phyloP scores from a whole-genome alignment of 164 flowering plant genomes.

The Sedum album region DNA sequence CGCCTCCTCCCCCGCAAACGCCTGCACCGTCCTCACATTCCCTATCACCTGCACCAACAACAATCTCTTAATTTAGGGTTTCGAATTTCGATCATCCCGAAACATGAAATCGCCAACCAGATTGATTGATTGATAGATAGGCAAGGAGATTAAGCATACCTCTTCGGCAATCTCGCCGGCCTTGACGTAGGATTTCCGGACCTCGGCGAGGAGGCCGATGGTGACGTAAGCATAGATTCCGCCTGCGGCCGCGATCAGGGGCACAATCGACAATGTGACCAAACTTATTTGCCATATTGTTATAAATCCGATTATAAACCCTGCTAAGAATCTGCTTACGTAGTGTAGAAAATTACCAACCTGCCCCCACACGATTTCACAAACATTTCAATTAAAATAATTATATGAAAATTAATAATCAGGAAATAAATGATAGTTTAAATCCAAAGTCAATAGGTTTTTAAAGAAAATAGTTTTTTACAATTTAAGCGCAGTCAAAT shows the following conservation, averaged over 20 bases:
- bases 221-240: constrained; percentile 80
- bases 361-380: constrained; percentile 31
- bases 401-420: background rate
- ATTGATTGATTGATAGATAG: background rate
- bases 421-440: background rate
- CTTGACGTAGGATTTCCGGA: constrained; percentile 75
- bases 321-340: constrained; percentile 72
- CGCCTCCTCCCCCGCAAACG: constrained; percentile 87
- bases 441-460: too few relatives aligned
- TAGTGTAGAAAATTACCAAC: constrained; percentile 93
- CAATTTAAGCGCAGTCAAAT: too few relatives aligned
- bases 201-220: constrained; percentile 73
- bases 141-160: too few relatives aligned
- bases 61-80: background rate
- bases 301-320: constrained; percentile 71
- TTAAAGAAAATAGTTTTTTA: too few relatives aligned
- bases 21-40: constrained; percentile 91
- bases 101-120: background rate
- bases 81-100: background rate
- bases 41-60: constrained; percentile 53
- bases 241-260: constrained; percentile 89
- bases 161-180: constrained; percentile 97
- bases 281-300: constrained; percentile 94
- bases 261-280: constrained; percentile 89
- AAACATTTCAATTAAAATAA: background rate